Percentiles rank a stretch among this genome's conserved stretches.
These are phyloP conservation scores for Teratosphaeria epicoccoides DNA, from an alignment of 2,329 filamentous ascomycete species.

Conservation along the genomic window DNA sequence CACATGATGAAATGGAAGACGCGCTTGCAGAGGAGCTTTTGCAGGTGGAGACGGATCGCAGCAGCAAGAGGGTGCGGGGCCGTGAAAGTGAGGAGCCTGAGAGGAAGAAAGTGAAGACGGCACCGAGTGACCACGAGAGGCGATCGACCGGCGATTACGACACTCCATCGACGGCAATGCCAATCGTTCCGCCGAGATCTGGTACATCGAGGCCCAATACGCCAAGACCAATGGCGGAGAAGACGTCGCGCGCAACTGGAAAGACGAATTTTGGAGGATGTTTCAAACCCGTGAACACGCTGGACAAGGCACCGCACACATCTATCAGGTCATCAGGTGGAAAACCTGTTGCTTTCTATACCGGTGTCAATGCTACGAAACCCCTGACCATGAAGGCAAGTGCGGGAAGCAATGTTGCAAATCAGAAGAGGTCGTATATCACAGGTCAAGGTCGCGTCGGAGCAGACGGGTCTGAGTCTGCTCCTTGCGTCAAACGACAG, in stretches of 20 bases:
- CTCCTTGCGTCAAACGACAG: background rate
- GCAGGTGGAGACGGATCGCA: background rate
- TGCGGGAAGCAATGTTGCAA: background rate
- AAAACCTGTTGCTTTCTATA: background rate
- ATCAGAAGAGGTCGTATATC: background rate
- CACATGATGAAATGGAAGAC: background rate
- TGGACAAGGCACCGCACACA: background rate
- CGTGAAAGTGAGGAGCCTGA: background rate
- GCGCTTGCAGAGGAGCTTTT: background rate
- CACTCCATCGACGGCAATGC: background rate
- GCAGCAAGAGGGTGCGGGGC: conserved; percentile 1
- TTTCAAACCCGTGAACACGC: conserved; percentile 3
- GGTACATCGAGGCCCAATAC: background rate
- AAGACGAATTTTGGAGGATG: background rate
- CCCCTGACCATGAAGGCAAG: background rate
- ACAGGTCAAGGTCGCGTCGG: background rate
- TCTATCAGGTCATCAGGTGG: background rate
- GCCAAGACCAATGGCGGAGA: background rate
- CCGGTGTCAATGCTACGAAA: background rate
- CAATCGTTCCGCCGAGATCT: background rate
- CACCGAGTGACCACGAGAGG: background rate
- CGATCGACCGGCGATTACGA: conserved; percentile 1
- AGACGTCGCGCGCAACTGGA: background rate
- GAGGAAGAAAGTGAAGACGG: background rate
- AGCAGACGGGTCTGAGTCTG: background rate